These are phyloP conservation scores for Xylaria longipes DNA, from an alignment of 495 filamentous ascomycete species.

Conservation along the genomic window DNA sequence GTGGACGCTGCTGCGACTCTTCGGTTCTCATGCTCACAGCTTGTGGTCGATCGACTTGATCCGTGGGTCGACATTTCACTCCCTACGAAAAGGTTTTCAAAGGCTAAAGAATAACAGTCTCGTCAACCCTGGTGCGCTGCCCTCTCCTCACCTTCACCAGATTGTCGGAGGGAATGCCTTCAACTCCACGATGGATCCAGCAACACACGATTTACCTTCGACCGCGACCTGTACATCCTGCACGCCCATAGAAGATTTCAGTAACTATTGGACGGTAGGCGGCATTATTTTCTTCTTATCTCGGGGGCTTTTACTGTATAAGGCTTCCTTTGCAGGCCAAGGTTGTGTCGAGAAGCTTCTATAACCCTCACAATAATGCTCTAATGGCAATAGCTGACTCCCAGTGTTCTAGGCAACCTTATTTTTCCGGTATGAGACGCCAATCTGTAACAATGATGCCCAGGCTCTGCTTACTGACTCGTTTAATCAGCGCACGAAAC, in stretches of 20 bases:
- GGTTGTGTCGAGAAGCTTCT: background rate
- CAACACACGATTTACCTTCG: slow-evolving; percentile 36
- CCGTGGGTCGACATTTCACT: slow-evolving; percentile 35
- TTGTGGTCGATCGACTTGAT: slow-evolving; percentile 54
- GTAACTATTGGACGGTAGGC: slow-evolving; percentile 17
- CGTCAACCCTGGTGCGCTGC: slow-evolving; percentile 41
- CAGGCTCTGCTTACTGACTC: slow-evolving; percentile 4
- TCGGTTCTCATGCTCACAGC: slow-evolving; percentile 53
- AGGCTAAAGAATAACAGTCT: slow-evolving; percentile 34
- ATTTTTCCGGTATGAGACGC: slow-evolving; percentile 44
- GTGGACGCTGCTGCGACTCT: slow-evolving; percentile 46
- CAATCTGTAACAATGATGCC: background rate
- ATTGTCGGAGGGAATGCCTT: slow-evolving; percentile 46
- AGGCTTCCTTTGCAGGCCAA: background rate
- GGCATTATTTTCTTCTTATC: background rate
- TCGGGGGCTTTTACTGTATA: background rate
- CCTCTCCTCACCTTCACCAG: slow-evolving; percentile 45
- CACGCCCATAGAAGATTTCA: slow-evolving; percentile 38
- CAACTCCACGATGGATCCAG: slow-evolving; percentile 44
- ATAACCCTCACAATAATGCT: background rate
- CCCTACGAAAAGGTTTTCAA: background rate
- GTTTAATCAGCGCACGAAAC: slow-evolving; percentile 41
- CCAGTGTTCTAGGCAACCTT: slow-evolving; percentile 33
- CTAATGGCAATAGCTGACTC: slow-evolving; percentile 3
- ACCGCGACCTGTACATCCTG: slow-evolving; percentile 47